Evolutionary conservation across 768 basidiomycete genomes (phyloP).

Genomic region (Boletus tylopilopsis): DNA sequence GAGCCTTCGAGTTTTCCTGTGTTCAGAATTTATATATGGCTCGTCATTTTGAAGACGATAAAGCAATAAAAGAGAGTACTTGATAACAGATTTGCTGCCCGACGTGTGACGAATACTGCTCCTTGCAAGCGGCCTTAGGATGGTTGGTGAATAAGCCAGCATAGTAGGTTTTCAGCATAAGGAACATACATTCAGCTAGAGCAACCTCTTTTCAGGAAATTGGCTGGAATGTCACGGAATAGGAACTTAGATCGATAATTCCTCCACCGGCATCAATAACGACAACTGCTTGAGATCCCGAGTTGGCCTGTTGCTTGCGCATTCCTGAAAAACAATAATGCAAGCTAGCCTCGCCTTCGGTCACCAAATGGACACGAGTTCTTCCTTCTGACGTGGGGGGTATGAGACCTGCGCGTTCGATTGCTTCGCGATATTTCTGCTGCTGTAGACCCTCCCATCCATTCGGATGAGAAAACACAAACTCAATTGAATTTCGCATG

Average conservation of each 20-base stretch:
- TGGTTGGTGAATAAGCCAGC: not conserved
- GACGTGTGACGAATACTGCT: slow-evolving; percentile 44
- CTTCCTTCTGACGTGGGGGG: slow-evolving; percentile 3
- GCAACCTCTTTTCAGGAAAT: slow-evolving; percentile 31
- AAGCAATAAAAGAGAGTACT: slow-evolving; percentile 20
- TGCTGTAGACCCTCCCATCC: slow-evolving; percentile 21
- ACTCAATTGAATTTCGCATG: slow-evolving; percentile 11
- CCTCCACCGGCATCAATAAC: slow-evolving; percentile 44
- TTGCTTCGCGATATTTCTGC: slow-evolving; percentile 18
- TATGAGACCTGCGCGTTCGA: slow-evolving; percentile 22
- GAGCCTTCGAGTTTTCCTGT: slow-evolving; percentile 8
- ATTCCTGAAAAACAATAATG: slow-evolving; percentile 40
- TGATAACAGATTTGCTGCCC: slow-evolving; percentile 33
- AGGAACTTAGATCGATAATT: slow-evolving; percentile 36
- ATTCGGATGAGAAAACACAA: slow-evolving; percentile 26
- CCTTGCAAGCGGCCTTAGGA: slow-evolving; percentile 42
- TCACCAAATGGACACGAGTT: slow-evolving; percentile 19
- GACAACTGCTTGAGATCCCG: slow-evolving; percentile 33
- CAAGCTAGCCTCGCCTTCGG: slow-evolving; percentile 23
- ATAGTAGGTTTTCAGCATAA: not conserved
- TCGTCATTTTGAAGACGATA: not conserved
- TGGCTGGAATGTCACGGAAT: slow-evolving; percentile 20
- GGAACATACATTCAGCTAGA: slow-evolving; percentile 24
- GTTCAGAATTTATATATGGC: not conserved
- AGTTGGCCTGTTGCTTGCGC: not conserved